Evolutionary conservation across 176 grass and related monocot genomes (phyloP), one percentile per base, ranked within the genome.

Genomic region (Ensete glaucum): DNA sequence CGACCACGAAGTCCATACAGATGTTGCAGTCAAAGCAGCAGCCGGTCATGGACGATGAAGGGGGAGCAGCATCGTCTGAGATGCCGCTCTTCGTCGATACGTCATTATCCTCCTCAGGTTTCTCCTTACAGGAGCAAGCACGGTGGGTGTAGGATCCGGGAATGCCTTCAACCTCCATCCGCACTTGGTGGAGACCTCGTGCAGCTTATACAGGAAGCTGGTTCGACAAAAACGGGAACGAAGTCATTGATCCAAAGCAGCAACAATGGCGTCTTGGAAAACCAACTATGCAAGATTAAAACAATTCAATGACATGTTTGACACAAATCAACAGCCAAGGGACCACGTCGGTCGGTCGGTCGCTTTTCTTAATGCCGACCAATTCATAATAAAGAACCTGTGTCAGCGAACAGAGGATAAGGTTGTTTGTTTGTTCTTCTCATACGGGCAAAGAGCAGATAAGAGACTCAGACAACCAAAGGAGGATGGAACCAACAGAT

Each of bases 11-110:
- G 54, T 99, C 95, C 17, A 99, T 82, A 73, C 88, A 99, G 73
- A 99, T 99, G 86, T 88, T 99, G 84, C 95, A 94, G 64, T 99
- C 95, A 69, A 99, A 99, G 84, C 90, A 99, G 84, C 90, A 89
- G 11, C 81, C 89, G 8, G 26, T 86, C 60, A 70, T n/a, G 34
- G 48, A 20, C 4, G 67, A 9, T 7, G 25, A 48, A n/a, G 67
- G 48, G 19, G 43, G 8, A 51, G 67, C 17, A 50, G 19, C 67
- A 21, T 50, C 67, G 50, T 34, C 11, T 51, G 2, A 1, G 7
- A n/a, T 11, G 34, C 67, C 50, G 34, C 34, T 6, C 34, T 43
- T 43, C 3, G 27, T n/a, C 16, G 67, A 9, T 21, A 19, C 3
- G n/a, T 70, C 67, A 20, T 43, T 17, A 23, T 23, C 22, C 34